phyloP scores from a whole-genome alignment of 306 rosid genomes.

The Pyrus bretschneideri region DNA sequence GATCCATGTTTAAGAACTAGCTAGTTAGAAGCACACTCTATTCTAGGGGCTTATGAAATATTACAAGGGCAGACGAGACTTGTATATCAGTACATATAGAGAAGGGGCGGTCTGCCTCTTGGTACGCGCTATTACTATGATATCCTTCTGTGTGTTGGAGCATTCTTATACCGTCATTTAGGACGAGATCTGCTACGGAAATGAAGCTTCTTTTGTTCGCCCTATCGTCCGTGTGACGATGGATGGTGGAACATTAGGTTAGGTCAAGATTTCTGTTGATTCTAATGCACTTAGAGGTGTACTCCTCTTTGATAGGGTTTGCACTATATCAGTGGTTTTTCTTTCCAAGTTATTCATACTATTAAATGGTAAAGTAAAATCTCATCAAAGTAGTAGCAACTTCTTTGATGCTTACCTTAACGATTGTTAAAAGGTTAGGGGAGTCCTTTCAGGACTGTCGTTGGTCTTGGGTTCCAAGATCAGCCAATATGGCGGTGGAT shows the following conservation, averaged over 20 bases:
- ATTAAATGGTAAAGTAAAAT: too few relatives aligned
- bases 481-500: too few relatives aligned
- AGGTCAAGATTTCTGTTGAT: background rate
- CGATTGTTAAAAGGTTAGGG: too few relatives aligned
- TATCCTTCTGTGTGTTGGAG: background rate
- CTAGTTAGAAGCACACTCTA: background rate
- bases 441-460: too few relatives aligned
- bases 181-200: background rate
- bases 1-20: background rate
- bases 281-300: background rate
- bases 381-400: too few relatives aligned
- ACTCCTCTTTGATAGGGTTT: background rate
- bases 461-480: too few relatives aligned
- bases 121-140: background rate
- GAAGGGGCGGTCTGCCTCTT: background rate
- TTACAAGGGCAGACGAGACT: background rate
- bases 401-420: too few relatives aligned
- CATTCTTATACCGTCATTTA: background rate
- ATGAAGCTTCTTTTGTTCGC: background rate
- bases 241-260: background rate
- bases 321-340: background rate
- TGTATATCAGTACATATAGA: background rate
- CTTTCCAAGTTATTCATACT: background rate
- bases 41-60: background rate
- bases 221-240: background rate